These are phyloP conservation scores for Aurantiochytrium sp. DNA, from an alignment of 108 stramenopile genomes.

Conservation along the genomic window DNA sequence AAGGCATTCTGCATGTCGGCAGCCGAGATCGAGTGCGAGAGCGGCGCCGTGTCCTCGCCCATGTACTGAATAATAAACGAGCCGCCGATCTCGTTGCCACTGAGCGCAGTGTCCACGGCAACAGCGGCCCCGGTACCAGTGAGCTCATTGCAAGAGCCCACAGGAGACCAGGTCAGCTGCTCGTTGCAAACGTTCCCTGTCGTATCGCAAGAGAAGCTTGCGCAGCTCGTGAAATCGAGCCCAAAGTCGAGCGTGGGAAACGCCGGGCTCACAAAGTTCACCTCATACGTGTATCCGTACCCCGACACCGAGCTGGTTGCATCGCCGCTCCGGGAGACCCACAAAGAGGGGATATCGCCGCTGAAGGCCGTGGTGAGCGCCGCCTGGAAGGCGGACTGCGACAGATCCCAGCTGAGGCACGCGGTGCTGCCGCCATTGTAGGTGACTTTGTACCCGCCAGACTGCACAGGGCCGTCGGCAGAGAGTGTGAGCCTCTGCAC, in stretches of 20 bases:
- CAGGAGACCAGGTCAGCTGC: background rate
- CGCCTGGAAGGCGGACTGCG: background rate
- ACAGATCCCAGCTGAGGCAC: background rate
- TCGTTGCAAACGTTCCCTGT: background rate
- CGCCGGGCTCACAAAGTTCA: background rate
- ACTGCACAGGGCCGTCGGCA: background rate
- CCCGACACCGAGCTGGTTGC: background rate
- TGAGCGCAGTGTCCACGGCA: background rate
- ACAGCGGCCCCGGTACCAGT: background rate
- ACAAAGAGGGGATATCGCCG: background rate
- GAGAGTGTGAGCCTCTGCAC: background rate
- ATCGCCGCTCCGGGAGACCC: background rate
- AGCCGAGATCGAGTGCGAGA: constrained; percentile 7
- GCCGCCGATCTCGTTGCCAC: background rate
- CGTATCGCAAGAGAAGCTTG: background rate
- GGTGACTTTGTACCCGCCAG: background rate
- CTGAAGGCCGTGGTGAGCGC: background rate
- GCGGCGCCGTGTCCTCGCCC: background rate
- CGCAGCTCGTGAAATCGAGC: background rate
- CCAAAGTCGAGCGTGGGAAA: background rate
- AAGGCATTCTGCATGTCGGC: background rate
- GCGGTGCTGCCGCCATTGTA: background rate
- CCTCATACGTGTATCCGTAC: background rate
- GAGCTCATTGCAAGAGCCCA: background rate
- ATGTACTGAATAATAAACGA: background rate